Evolutionary conservation across 2,329 filamentous ascomycete species (phyloP).

Genomic region (Fusarium illudens): DNA sequence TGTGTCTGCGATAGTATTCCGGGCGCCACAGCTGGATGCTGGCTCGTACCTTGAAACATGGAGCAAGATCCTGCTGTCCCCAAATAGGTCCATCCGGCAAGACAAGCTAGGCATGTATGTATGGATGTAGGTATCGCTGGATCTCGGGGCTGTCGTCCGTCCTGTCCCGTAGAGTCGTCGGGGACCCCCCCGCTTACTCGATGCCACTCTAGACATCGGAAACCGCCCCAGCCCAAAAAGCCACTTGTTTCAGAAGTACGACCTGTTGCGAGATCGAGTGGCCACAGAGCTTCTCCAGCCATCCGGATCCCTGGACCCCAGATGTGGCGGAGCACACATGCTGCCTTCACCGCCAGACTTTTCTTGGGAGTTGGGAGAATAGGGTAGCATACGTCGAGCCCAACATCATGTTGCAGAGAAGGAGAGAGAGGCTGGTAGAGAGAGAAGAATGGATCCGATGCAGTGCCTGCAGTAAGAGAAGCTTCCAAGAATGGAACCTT

Average conservation of each 20-base stretch:
- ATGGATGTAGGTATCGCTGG: conserved; percentile 9
- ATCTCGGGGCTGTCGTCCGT: conserved; percentile 27
- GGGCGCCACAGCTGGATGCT: not conserved
- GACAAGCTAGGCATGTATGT: too few relatives aligned
- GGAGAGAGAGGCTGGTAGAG: not conserved
- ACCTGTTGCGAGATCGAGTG: conserved; percentile 28
- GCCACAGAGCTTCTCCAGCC: conserved; percentile 27
- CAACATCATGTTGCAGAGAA: conserved; percentile 4
- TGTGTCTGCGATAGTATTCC: conserved; percentile 17
- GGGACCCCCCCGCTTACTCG: conserved; percentile 22
- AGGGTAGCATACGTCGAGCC: not conserved
- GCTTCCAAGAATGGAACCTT: conserved; percentile 16
- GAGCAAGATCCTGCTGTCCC: conserved; percentile 22
- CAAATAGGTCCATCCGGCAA: conserved; percentile 20
- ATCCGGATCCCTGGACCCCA: conserved; percentile 17
- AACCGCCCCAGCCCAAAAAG: conserved; percentile 35
- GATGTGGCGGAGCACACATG: conserved; percentile 28
- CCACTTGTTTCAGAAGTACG: conserved; percentile 41
- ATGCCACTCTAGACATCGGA: conserved; percentile 15
- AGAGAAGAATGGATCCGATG: not conserved
- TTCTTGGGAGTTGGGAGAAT: not conserved
- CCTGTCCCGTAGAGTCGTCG: conserved; percentile 13
- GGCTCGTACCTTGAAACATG: conserved; percentile 24
- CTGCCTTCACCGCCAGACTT: conserved; percentile 34
- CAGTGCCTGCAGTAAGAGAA: not conserved